A percentile compares a stretch with the other conserved stretches of the same genome.
Conservation (phyloP, 805 yeast species). For the Kuraishia floccosa region DNA sequence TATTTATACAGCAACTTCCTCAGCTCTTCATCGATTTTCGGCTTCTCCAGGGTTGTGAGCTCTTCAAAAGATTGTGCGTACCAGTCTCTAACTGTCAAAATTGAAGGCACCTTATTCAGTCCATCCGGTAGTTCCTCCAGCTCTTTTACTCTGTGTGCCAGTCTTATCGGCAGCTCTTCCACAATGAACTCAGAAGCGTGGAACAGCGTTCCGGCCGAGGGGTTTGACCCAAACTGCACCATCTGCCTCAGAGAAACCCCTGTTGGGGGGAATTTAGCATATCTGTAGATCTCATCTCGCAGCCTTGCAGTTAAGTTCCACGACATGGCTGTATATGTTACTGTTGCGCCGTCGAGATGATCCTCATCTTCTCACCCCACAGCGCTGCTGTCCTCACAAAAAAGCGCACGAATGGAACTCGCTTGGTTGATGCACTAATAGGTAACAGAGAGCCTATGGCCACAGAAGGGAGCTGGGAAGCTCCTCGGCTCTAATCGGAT, state of each 20-base stretch:
- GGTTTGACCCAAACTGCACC: slow-evolving; percentile 83
- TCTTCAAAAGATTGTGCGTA: slow-evolving; percentile 86
- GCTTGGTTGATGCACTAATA: too few relatives aligned
- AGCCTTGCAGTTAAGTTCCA: slow-evolving; percentile 42
- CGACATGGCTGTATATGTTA: too few relatives aligned
- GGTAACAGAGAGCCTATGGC: too few relatives aligned
- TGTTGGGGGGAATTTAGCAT: slow-evolving; percentile 70
- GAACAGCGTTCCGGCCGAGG: slow-evolving; percentile 68
- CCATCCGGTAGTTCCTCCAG: slow-evolving; percentile 73
- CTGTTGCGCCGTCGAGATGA: too few relatives aligned
- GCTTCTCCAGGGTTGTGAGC: slow-evolving; percentile 52
- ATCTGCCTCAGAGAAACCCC: slow-evolving; percentile 78
- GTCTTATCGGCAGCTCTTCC: slow-evolving; percentile 77
- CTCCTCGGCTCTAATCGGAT: too few relatives aligned
- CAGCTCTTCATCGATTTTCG: slow-evolving; percentile 33
- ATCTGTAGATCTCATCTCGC: slow-evolving; percentile 44
- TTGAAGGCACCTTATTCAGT: slow-evolving; percentile 61
- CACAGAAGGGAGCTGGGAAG: too few relatives aligned
- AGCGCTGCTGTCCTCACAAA: too few relatives aligned
- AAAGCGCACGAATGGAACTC: too few relatives aligned
- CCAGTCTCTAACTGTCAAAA: slow-evolving; percentile 74
- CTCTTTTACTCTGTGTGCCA: slow-evolving; percentile 80
- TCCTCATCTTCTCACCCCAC: too few relatives aligned
- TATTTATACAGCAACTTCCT: slow-evolving; percentile 20
- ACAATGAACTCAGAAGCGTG: slow-evolving; percentile 78